A percentile compares a stretch with the other conserved stretches of the same genome.
Evolutionary conservation across 257 asterid genomes (phyloP).

Genomic region (Solanum medicagineum): DNA sequence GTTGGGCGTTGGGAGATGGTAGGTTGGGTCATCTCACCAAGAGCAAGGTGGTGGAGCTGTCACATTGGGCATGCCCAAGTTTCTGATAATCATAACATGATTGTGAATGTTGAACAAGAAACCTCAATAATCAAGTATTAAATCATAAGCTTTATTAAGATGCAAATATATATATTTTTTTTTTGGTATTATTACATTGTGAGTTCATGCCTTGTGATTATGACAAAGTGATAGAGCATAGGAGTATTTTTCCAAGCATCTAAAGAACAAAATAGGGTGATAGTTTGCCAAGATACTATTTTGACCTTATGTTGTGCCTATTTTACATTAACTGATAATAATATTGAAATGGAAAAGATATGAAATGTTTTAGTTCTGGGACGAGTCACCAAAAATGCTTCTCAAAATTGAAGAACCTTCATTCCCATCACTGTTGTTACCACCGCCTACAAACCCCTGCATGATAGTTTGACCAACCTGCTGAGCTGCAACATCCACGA

Average conservation of each 20-base stretch:
- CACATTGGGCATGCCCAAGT: neutral
- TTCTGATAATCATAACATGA: neutral
- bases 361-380: neutral
- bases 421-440: neutral
- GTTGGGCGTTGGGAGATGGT: neutral
- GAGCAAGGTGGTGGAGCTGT: neutral
- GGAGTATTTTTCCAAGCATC: neutral
- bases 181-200: neutral
- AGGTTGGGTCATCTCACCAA: neutral
- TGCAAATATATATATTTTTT: neutral
- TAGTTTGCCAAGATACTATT: neutral
- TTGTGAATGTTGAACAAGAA: neutral
- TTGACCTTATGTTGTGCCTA: neutral
- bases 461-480: conserved; percentile 24
- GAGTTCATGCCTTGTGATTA: neutral
- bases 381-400: neutral
- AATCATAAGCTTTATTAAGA: neutral
- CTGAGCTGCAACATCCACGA: conserved; percentile 35
- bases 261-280: neutral
- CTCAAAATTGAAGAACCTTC: conserved; percentile 2
- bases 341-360: neutral
- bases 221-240: neutral
- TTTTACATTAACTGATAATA: neutral
- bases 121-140: neutral
- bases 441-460: conserved; percentile 15